These are phyloP conservation scores for Thermomyces lanuginosus DNA, from an alignment of 2,329 filamentous ascomycete genomes.

Conservation along the genomic window DNA sequence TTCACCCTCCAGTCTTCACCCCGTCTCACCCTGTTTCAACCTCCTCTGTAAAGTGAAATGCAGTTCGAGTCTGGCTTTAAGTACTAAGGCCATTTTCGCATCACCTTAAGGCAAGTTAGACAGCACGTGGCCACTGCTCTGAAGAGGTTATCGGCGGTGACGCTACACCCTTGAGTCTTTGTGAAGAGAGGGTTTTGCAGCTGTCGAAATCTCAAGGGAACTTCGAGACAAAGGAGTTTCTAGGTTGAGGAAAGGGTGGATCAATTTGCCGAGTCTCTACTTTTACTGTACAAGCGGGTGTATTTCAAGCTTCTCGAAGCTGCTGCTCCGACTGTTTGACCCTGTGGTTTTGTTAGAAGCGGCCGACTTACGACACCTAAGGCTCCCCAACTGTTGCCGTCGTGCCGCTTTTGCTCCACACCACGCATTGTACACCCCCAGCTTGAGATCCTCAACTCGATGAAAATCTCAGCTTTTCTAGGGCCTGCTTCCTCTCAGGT, in stretches of 20 bases:
- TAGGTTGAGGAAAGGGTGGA: constrained; percentile 1
- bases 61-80: constrained; percentile 18
- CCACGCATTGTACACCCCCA: no score
- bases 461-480: no score
- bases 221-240: not conserved
- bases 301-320: constrained; percentile 3
- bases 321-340: constrained; percentile 1
- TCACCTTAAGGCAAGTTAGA: constrained; percentile 15
- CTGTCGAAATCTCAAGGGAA: no score
- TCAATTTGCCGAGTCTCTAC: constrained; percentile 1
- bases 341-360: no score
- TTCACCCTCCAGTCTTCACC: constrained; percentile 7
- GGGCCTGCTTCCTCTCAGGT: no score
- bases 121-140: constrained; percentile 1
- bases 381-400: no score
- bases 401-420: no score
- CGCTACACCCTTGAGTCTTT: no score
- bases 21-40: constrained; percentile 8
- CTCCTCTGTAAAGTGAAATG: constrained; percentile 23
- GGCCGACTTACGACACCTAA: no score
- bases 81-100: constrained; percentile 19
- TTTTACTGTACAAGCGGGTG: constrained; percentile 4
- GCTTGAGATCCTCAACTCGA: no score
- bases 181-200: not conserved
- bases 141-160: no score